phyloP scores from a whole-genome alignment of 2,329 filamentous ascomycete species.

The Chaetomiaceae sp. region DNA sequence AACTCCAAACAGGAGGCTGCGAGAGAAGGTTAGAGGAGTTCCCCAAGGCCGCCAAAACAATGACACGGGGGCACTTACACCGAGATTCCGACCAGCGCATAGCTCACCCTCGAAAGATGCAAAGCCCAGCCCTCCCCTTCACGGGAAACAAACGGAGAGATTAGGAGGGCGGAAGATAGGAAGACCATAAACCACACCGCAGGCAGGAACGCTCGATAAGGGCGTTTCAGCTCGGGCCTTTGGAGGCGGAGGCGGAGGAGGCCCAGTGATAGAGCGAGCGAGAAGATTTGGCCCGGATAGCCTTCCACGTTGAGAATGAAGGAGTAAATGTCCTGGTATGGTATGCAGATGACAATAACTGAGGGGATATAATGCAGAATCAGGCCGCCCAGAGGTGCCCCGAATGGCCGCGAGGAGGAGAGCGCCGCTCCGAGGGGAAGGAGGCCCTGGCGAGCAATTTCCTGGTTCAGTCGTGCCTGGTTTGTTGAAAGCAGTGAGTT shows the following conservation, averaged over 20 bases:
- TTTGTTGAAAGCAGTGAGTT: background rate
- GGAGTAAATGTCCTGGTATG: constrained; percentile 62
- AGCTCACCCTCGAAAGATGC: constrained; percentile 48
- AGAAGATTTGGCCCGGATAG: constrained; percentile 60
- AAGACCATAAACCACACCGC: constrained; percentile 53
- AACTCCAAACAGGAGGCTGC: constrained; percentile 47
- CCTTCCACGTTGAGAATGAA: constrained; percentile 71
- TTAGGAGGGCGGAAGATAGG: constrained; percentile 51
- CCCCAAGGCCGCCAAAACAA: background rate
- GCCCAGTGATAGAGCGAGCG: constrained; percentile 53
- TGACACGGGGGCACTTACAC: constrained; percentile 39
- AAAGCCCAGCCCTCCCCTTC: constrained; percentile 40
- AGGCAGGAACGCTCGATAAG: constrained; percentile 61
- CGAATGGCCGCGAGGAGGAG: constrained; percentile 62
- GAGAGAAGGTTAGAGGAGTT: background rate
- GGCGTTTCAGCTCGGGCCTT: constrained; percentile 56
- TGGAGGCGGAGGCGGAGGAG: constrained; percentile 57
- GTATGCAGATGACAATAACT: constrained; percentile 60
- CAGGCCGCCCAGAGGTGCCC: constrained; percentile 62
- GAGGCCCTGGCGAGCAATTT: constrained; percentile 67
- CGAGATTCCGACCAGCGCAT: constrained; percentile 48
- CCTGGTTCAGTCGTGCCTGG: constrained; percentile 65
- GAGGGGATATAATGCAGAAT: constrained; percentile 67
- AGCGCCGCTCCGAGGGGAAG: constrained; percentile 58
- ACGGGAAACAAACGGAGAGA: constrained; percentile 60